A percentile compares a stretch with the other conserved stretches of the same genome.
Evolutionary conservation across 495 filamentous ascomycete genomes (phyloP).

Genomic region (Xylaria acuta): DNA sequence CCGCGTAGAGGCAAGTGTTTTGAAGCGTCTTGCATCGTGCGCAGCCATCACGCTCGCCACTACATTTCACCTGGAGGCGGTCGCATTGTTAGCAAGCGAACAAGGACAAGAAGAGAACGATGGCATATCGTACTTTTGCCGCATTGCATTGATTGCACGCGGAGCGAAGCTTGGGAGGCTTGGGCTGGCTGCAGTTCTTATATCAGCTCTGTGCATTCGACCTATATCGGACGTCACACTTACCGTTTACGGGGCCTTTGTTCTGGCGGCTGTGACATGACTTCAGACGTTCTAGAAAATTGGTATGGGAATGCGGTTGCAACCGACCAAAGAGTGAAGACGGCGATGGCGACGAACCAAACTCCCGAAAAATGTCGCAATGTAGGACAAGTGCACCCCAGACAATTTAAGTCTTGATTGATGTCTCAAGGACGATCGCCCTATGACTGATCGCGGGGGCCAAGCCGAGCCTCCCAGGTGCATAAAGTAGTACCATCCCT

Average conservation of each 20-base stretch:
- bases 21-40: slow-evolving; percentile 13
- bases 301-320: not conserved
- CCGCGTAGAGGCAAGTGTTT: slow-evolving; percentile 5
- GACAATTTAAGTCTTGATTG: not conserved
- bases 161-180: slow-evolving; percentile 12
- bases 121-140: slow-evolving; percentile 5
- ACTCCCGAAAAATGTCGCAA: not conserved
- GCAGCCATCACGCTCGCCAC: slow-evolving; percentile 17
- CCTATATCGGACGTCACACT: not conserved
- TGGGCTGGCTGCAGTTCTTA: not conserved
- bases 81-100: not conserved
- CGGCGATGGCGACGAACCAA: not conserved
- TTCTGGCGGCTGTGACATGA: not conserved
- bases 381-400: not conserved
- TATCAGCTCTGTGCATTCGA: not conserved
- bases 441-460: not conserved
- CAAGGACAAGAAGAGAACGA: not conserved
- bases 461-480: not conserved
- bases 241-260: not conserved
- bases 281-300: not conserved
- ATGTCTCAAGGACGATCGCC: not conserved
- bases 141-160: slow-evolving; percentile 20
- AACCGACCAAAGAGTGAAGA: not conserved
- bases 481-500: not conserved
- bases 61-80: slow-evolving; percentile 9